Percentiles rank a stretch among this genome's conserved stretches.
Conservation (phyloP, 148 eudicot species). For the Pouteria glomerata region DNA sequence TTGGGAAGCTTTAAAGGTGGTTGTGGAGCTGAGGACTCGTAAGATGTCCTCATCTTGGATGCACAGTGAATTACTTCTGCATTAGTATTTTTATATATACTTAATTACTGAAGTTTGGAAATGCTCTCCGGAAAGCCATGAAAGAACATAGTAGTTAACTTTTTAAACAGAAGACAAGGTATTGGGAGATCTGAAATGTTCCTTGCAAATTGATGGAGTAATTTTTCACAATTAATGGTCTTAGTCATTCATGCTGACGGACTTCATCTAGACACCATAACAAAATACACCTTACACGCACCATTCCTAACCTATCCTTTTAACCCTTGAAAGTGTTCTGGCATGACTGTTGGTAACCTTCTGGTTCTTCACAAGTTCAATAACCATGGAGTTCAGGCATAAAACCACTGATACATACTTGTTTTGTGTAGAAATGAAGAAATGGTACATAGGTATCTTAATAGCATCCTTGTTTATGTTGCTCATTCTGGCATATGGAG, state of each 20-base stretch:
- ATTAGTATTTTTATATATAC: not conserved
- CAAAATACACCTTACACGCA: not conserved
- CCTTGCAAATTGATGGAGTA: not conserved
- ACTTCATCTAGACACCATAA: not conserved
- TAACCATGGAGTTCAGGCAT: not conserved
- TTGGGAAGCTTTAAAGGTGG: not conserved
- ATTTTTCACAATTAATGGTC: not conserved
- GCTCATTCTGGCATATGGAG: slow-evolving; percentile 48
- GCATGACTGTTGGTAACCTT: not conserved
- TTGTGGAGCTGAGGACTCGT: not conserved
- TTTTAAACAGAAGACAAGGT: not conserved
- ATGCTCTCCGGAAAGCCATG: slow-evolving; percentile 2
- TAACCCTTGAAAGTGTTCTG: not conserved
- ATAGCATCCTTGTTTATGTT: slow-evolving; percentile 61
- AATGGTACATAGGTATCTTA: slow-evolving; percentile 59
- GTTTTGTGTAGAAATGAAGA: slow-evolving; percentile 66
- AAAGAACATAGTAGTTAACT: not conserved
- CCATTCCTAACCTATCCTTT: not conserved
- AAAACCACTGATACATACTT: not conserved
- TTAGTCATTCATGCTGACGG: not conserved
- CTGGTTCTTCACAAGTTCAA: not conserved
- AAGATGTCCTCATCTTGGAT: not conserved
- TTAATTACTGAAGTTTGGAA: not conserved
- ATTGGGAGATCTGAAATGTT: not conserved
- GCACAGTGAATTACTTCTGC: not conserved